Evolutionary conservation across 208 protist species (phyloP).

Genomic region (Trypanosomatidae sp.): DNA sequence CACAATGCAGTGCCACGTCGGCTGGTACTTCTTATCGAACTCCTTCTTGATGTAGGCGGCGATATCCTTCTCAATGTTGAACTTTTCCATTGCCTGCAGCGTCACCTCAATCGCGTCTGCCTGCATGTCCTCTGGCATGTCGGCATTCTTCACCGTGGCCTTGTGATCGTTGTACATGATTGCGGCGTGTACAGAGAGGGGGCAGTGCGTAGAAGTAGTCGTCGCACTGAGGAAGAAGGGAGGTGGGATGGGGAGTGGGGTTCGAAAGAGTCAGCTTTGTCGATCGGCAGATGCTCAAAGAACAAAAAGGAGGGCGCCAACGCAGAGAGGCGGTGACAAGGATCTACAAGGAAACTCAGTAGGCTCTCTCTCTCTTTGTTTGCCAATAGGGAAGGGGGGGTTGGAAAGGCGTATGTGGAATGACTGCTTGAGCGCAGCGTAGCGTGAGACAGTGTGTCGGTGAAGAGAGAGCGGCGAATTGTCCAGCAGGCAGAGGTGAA

Average conservation of each 20-base stretch:
- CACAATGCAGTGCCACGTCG: conserved; percentile 99
- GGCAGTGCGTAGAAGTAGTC: background rate
- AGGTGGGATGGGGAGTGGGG: background rate
- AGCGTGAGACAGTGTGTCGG: background rate
- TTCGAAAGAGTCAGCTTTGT: background rate
- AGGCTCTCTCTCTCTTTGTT: background rate
- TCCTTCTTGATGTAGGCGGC: conserved; percentile 99
- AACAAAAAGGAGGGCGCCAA: background rate
- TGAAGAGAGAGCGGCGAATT: background rate
- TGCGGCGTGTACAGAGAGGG: background rate
- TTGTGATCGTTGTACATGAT: conserved; percentile 73
- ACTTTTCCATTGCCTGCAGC: conserved; percentile 98
- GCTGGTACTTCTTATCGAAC: conserved; percentile 99
- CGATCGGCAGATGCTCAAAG: background rate
- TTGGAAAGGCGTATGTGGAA: background rate
- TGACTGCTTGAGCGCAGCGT: background rate
- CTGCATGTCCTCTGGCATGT: conserved; percentile 97
- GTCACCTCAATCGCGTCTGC: conserved; percentile 98
- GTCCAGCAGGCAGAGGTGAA: background rate
- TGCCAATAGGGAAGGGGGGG: background rate
- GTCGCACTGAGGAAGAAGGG: background rate
- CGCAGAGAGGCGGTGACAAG: background rate
- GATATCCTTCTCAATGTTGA: conserved; percentile 99
- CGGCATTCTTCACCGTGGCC: conserved; percentile 94
- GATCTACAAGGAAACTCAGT: background rate